A percentile compares a stretch with the other conserved stretches of the same genome.
phyloP scores from a whole-genome alignment of 495 filamentous ascomycete species.

The Trichoderma erinaceum region DNA sequence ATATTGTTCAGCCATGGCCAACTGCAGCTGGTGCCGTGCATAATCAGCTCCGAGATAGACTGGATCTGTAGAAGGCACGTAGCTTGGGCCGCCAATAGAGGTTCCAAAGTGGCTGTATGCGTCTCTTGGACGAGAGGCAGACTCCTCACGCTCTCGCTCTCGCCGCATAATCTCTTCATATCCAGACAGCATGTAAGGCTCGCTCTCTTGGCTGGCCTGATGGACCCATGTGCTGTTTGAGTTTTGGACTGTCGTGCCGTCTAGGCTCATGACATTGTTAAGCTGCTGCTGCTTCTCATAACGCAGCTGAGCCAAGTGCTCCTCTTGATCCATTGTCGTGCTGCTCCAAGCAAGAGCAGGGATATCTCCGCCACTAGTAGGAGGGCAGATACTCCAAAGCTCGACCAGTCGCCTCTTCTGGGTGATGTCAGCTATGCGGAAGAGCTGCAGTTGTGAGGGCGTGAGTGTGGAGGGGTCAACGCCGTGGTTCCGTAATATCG shows the following conservation, averaged over 20 bases:
- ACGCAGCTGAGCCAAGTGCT: slow-evolving; percentile 42
- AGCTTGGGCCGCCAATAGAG: slow-evolving; percentile 34
- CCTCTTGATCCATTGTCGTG: slow-evolving; percentile 48
- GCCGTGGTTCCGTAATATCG: slow-evolving; percentile 43
- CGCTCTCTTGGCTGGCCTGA: slow-evolving; percentile 28
- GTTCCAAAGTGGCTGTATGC: slow-evolving; percentile 29
- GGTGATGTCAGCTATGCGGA: slow-evolving; percentile 51
- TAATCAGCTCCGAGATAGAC: slow-evolving; percentile 43
- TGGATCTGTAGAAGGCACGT: slow-evolving; percentile 54
- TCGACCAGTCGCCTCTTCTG: slow-evolving; percentile 57
- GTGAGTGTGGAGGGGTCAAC: slow-evolving; percentile 51
- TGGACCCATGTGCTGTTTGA: slow-evolving; percentile 45
- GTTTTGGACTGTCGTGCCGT: slow-evolving; percentile 45
- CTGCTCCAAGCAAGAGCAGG: slow-evolving; percentile 38
- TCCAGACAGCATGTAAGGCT: slow-evolving; percentile 67
- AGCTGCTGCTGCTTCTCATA: slow-evolving; percentile 41
- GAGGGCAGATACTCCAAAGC: slow-evolving; percentile 59
- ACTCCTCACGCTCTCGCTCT: slow-evolving; percentile 38
- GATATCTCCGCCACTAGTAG: slow-evolving; percentile 32
- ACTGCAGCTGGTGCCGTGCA: slow-evolving; percentile 43
- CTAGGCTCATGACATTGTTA: slow-evolving; percentile 37
- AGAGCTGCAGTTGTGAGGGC: slow-evolving; percentile 53
- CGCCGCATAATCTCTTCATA: slow-evolving; percentile 52
- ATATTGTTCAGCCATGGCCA: slow-evolving; percentile 56
- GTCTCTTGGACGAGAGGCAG: slow-evolving; percentile 6